Base-by-base conservation (phyloP, 2,329 filamentous ascomycete genomes). In the Curvularia sp. region DNA sequence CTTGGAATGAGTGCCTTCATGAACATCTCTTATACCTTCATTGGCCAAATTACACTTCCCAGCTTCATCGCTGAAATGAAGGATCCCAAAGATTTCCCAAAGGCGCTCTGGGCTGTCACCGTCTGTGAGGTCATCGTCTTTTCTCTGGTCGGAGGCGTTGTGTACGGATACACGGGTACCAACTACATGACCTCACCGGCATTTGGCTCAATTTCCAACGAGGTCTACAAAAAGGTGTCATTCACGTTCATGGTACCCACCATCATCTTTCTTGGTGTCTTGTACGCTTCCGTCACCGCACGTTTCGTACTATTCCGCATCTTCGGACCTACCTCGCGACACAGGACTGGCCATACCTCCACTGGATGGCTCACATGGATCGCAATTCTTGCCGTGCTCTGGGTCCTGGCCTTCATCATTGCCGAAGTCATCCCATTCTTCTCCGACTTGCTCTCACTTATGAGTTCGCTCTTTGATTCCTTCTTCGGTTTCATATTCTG, bases 211-310 rank as follows among this genome's bases (percentile, higher is more conserved):
- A 81, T 97, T 21, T 84, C 89, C 41, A 86, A 91, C 46, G 82
- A 86, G 19, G 64, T 89, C 1, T 95, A 89, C 80, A 93, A 95
- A 80, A 97, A 97, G 80, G 84, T 95, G 2, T 86, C 91, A 0
- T 97, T 96, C 78, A 93, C 90, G 12, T 96, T 97, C 81, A 97
- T 97, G 93, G 90, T 97, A 30, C 93, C 93, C 0, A 97, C 93
- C 0, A 84, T 97, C 64, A 92, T 97, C 72, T 97, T 97, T 81
- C 79, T 97, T 4, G 93, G 93, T 7, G 92, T 96, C 0, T 79
- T 97, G 18, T 97, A 97, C 74, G 93, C 93, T 13, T 95, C 91
- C 0, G 92, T 97, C 1, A 93, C 92, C 3, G 90, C 91, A 0
- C 89, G 93, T 28, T 97, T 97, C 80, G 81, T 97, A 70, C 96